Conservation (phyloP, 139 green algal genomes). For the Tetradesmus lagerheimii region DNA sequence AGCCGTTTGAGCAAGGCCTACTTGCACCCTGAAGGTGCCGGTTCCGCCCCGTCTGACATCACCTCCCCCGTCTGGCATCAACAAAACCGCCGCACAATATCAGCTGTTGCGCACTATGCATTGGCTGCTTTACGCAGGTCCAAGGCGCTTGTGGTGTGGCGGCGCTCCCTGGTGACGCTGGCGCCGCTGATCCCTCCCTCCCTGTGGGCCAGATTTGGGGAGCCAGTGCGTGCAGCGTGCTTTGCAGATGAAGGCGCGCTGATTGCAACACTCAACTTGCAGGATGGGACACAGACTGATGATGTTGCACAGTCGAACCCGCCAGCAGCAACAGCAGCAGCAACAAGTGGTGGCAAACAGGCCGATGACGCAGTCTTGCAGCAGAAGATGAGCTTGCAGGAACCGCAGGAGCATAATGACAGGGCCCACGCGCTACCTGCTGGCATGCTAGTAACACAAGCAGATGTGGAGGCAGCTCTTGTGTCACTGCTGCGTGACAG, state of each 20-base stretch:
- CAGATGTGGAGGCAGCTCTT: slow-evolving; percentile 7
- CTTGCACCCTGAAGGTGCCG: no score
- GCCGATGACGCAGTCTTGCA: not conserved
- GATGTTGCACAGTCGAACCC: not conserved
- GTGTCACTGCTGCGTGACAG: not conserved
- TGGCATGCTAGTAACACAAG: slow-evolving; percentile 15
- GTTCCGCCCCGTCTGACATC: no score
- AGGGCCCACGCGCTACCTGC: slow-evolving; percentile 1
- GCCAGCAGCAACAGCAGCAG: not conserved
- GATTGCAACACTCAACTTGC: not conserved
- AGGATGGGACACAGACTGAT: not conserved
- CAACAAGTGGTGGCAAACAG: not conserved
- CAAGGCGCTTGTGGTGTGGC: slow-evolving; percentile 36
- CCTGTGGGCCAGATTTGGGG: not conserved
- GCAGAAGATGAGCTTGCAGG: no score
- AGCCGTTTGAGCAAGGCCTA: no score
- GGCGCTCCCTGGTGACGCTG: not conserved
- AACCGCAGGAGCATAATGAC: slow-evolving; percentile 11
- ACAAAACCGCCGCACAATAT: no score
- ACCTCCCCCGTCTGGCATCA: no score
- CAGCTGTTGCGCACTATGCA: no score
- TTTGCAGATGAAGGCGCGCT: slow-evolving; percentile 2
- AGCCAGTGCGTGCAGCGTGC: not conserved
- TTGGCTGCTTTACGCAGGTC: not conserved
- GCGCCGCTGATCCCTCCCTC: not conserved